Evolutionary conservation across 176 grass and related monocot species (phyloP).

Genomic region (Melocanna baccifera): DNA sequence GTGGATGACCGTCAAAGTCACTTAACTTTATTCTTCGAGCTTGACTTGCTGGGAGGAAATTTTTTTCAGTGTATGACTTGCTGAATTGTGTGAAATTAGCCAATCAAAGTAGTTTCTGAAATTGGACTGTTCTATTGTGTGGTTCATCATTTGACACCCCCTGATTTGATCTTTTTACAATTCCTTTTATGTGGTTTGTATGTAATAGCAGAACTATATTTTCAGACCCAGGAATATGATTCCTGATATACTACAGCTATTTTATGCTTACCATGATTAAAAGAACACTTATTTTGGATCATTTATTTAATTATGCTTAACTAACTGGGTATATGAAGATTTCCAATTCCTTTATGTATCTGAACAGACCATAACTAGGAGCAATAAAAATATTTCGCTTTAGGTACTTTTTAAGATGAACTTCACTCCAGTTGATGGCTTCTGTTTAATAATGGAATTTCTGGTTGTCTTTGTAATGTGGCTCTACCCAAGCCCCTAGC

Average conservation of each 20-base stretch:
- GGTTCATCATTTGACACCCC: too few relatives aligned
- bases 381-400: background rate
- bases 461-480: background rate
- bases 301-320: background rate
- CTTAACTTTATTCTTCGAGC: background rate
- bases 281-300: background rate
- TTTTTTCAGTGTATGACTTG: constrained; percentile 4
- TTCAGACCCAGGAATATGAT: background rate
- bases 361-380: constrained; percentile 11
- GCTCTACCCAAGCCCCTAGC: background rate
- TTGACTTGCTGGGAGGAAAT: background rate
- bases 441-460: constrained; percentile 11
- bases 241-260: background rate
- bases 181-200: too few relatives aligned
- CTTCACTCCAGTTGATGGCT: background rate
- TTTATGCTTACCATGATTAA: background rate
- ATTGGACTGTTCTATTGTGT: background rate
- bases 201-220: too few relatives aligned
- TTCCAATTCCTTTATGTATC: background rate
- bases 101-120: too few relatives aligned
- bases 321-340: background rate
- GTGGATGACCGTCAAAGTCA: background rate
- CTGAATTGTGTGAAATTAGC: too few relatives aligned
- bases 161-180: too few relatives aligned
- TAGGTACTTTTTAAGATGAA: background rate